Evolutionary conservation across 129 eudicot species (phyloP), one percentile per base, ranked within the genome.

Genomic region (Erigeron canadensis): DNA sequence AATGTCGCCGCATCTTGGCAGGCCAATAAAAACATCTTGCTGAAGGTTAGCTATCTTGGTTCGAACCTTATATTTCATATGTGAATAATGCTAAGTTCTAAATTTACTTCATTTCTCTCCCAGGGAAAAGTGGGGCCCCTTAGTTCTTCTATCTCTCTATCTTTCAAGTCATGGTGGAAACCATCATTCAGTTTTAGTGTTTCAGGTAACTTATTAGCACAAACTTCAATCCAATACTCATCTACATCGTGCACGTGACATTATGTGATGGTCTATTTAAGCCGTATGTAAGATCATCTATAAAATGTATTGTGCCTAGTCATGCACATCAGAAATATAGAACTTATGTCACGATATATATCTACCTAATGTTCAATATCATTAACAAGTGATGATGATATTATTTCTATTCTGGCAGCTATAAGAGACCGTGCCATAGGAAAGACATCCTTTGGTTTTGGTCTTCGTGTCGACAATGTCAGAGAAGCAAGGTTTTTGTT

Each of bases 1-100:
- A 90, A 93, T 70, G 83, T 89, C 56, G 98, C 90, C 71, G 98
- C 98, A 74, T 93, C 98, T 73, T 93, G 98, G 98, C 98, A 93
- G 76, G 98, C 96, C 74, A 93, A 93, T 75, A 89, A 89, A 81
- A 89, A 93, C 77, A 74, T 93, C 72, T 75, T 93, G 79, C 51
- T 93, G 42, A 93, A 93, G 98, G 98, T 89, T 46, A 40, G 45
- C 18, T 78, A 44, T 60, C 8, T 65, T 45, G 54, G 10, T 59
- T 68, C 43, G 17, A 4, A 22, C 67, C 10, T 47, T 71, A 65
- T 67, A 62, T 17, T 71, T 60, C 15, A n/a, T 34, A 42, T 65
- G 46, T 65, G 12, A 22, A 42, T 45, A 22, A 18, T 42, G 19
- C 41, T 17, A 45, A 41, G 4, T 38, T 79, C 4, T 17, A 42